Evolutionary conservation across 257 asterid species (phyloP).

Genomic region (Solanum medicagineum): DNA sequence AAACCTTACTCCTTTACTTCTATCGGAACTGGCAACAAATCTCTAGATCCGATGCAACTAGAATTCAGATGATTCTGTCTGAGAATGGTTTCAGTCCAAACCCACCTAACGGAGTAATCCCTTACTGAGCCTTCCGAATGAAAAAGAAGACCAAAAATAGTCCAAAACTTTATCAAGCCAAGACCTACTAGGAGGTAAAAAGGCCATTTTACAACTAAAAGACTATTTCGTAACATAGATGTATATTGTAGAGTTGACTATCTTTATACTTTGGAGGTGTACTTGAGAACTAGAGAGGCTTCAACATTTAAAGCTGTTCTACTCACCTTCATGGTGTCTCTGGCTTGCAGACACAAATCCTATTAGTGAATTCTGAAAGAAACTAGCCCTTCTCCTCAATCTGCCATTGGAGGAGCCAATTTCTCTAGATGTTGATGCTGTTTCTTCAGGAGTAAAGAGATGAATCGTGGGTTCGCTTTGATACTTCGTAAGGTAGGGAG

Average conservation of each 20-base stretch:
- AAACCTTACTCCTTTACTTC: too few species aligned
- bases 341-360: constrained; percentile 50
- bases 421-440: not conserved
- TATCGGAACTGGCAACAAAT: too few species aligned
- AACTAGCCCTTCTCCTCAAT: constrained; percentile 12
- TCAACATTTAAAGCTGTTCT: not conserved
- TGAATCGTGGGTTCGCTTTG: constrained; percentile 39
- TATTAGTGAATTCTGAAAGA: constrained; percentile 48
- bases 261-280: not conserved
- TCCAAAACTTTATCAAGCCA: not conserved
- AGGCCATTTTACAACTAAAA: not conserved
- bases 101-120: too few species aligned
- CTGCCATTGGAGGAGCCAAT: not conserved
- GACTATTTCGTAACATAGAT: not conserved
- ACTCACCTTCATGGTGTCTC: constrained; percentile 33
- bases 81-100: too few species aligned
- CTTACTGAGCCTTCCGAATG: too few species aligned
- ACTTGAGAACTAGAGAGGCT: not conserved
- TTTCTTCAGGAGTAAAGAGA: constrained; percentile 3
- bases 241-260: not conserved
- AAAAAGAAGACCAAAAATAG: not conserved
- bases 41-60: too few species aligned
- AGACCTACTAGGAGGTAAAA: not conserved
- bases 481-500: constrained; percentile 42
- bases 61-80: too few species aligned